Evolutionary conservation across 495 filamentous ascomycete genomes (phyloP).

Genomic region (Hypomontagnella submonticulosa): DNA sequence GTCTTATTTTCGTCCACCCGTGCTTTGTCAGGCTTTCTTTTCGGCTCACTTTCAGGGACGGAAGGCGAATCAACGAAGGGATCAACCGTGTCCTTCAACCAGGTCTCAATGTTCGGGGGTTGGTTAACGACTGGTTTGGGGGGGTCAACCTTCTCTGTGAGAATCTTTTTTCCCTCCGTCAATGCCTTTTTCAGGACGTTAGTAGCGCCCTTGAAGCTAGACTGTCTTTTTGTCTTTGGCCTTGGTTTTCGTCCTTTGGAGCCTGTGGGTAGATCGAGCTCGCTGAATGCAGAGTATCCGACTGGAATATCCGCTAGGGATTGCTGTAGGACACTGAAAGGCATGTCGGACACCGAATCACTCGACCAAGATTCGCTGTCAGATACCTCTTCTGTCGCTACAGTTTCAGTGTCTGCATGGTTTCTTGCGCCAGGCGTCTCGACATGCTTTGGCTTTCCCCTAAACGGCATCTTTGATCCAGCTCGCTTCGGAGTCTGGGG

Average conservation of each 20-base stretch:
- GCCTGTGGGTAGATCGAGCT: conserved; percentile 61
- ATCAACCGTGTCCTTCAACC: conserved; percentile 78
- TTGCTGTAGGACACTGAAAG: conserved; percentile 57
- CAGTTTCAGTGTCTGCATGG: conserved; percentile 35
- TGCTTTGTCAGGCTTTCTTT: conserved; percentile 36
- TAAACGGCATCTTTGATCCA: conserved; percentile 38
- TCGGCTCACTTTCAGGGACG: conserved; percentile 46
- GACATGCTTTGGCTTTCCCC: conserved; percentile 27
- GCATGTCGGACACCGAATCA: conserved; percentile 48
- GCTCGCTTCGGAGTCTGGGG: conserved; percentile 39
- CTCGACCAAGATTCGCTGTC: conserved; percentile 47
- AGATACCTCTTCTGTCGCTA: conserved; percentile 40
- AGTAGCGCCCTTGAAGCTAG: conserved; percentile 63
- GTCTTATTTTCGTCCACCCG: conserved; percentile 39
- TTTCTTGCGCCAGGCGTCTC: conserved; percentile 28
- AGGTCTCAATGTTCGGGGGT: conserved; percentile 75
- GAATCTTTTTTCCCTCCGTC: conserved; percentile 64
- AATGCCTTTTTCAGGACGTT: conserved; percentile 67
- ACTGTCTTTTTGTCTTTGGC: conserved; percentile 55
- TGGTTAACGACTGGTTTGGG: conserved; percentile 59
- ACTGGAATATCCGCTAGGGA: conserved; percentile 65
- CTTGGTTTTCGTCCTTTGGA: conserved; percentile 55
- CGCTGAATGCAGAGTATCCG: conserved; percentile 68
- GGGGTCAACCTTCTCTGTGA: conserved; percentile 63
- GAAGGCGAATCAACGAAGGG: conserved; percentile 72